A percentile compares a stretch with the other conserved stretches of the same genome.
Conservation (phyloP, 1,139 yeast genomes). For the Schwanniomyces etchellsii region DNA sequence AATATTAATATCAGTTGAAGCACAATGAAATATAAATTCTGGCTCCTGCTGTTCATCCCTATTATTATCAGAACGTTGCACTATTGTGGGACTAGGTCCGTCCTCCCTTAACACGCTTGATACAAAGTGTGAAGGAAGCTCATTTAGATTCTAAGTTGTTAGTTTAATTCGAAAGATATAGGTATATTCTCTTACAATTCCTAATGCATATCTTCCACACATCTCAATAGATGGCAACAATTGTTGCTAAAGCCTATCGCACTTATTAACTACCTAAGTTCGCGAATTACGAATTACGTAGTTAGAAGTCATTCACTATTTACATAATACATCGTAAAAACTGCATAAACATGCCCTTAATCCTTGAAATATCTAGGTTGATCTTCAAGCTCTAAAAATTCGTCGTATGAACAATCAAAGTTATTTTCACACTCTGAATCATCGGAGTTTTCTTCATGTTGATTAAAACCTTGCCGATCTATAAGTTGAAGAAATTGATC, state of each 20-base stretch:
- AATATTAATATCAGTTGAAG: conserved; percentile 2
- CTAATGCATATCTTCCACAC: conserved; percentile 45
- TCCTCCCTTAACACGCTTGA: neutral
- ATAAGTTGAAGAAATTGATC: conserved; percentile 33
- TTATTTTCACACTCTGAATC: conserved; percentile 31
- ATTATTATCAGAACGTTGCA: too few species aligned
- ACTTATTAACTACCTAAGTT: too few species aligned
- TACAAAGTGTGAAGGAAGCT: conserved; percentile 26
- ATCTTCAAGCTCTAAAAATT: conserved; percentile 20
- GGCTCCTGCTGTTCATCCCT: too few species aligned
- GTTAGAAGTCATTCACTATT: too few species aligned
- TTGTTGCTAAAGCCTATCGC: too few species aligned
- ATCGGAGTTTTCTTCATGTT: conserved; percentile 30
- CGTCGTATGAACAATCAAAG: conserved; percentile 33
- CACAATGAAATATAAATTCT: too few species aligned
- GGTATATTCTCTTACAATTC: conserved; percentile 27
- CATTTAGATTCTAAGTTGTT: conserved; percentile 20
- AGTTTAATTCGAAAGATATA: conserved; percentile 4
- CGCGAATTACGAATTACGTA: too few species aligned
- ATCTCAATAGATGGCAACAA: too few species aligned
- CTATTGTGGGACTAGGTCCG: neutral
- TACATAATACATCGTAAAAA: too few species aligned
- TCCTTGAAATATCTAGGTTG: conserved; percentile 18
- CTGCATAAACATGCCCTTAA: too few species aligned
- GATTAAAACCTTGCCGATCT: conserved; percentile 36